These are phyloP conservation scores for Pelagophyceae sp. DNA, from an alignment of 352 stramenopile species.

Conservation along the genomic window DNA sequence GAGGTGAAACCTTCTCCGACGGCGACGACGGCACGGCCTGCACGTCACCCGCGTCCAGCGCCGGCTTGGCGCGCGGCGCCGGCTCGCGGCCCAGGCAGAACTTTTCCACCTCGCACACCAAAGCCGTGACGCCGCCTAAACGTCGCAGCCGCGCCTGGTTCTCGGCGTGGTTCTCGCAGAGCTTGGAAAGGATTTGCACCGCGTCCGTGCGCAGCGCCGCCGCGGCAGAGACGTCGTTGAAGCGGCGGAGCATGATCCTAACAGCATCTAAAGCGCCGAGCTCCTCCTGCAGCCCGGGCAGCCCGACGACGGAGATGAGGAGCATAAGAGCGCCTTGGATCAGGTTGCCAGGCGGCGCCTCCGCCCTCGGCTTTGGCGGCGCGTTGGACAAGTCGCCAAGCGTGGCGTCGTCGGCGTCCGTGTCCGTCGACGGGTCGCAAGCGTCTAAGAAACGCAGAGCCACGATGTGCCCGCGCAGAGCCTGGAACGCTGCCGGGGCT, in stretches of 20 bases:
- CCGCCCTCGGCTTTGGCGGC: slow-evolving; percentile 4
- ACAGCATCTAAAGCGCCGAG: slow-evolving; percentile 31
- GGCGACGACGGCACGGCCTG: not conserved
- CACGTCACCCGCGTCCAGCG: slow-evolving; percentile 9
- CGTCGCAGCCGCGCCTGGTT: slow-evolving; percentile 25
- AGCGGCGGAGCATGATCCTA: slow-evolving; percentile 35
- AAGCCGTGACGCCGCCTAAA: slow-evolving; percentile 3
- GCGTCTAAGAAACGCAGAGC: slow-evolving; percentile 34
- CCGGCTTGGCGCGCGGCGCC: slow-evolving; percentile 21
- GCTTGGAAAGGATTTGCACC: slow-evolving; percentile 33
- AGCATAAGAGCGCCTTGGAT: slow-evolving; percentile 35
- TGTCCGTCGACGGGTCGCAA: slow-evolving; percentile 19
- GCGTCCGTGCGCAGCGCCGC: slow-evolving; percentile 31
- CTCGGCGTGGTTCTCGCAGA: slow-evolving; percentile 18
- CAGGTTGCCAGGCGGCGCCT: slow-evolving; percentile 6
- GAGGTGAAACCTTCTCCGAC: slow-evolving; percentile 28
- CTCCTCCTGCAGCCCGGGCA: slow-evolving; percentile 36
- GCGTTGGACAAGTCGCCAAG: not conserved
- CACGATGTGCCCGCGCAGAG: slow-evolving; percentile 32
- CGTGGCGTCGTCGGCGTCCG: not conserved
- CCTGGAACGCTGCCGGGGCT: slow-evolving; percentile 31
- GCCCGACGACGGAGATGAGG: slow-evolving; percentile 30
- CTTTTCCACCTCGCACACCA: slow-evolving; percentile 31
- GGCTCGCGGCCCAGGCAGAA: slow-evolving; percentile 25
- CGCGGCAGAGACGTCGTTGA: slow-evolving; percentile 24